Evolutionary conservation across 148 eudicot species (phyloP), one percentile per base, ranked within the genome.

Genomic region (Camellia granthamiana): DNA sequence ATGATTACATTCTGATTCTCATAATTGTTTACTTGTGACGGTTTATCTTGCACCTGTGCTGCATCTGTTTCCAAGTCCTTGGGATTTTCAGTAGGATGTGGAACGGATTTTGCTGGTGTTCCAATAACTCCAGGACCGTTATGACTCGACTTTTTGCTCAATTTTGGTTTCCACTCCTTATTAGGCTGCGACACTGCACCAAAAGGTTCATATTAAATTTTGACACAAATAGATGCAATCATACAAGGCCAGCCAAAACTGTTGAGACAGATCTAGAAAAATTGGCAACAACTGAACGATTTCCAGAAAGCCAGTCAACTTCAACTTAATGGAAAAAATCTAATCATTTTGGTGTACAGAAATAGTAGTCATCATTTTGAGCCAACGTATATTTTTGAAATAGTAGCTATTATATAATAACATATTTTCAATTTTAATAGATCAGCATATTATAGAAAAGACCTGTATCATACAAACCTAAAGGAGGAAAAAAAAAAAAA

Each of bases 101-200:
- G 60, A 71, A 84, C 87, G 82, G 93, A 68, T 85, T 93, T 93
- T 82, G 87, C 81, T 56, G 94, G 91, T 63, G 88, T 81, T 79
- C 92, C 94, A 79, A 90, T 91, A 61, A 88, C 94, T 56, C 94
- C 94, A 82, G 88, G 90, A 75, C 83, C 85, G 75, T 85, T 74
- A 46, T 21, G 81, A 75, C 79, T 88, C 54, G 90, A 80, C 78
- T 88, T 93, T 73, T 87, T 84, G 77, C 78, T 92, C 46, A 89
- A 77, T 84, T 95, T 95, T n/a, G 94, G 99, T 85, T 93, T 95
- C 99, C 99, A 95, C 78, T 93, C 97, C 87, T 91, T 95, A 73
- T 84, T 89, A 79, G 92, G 81, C 81, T 87, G 85, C 16, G 85
- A 63, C 77, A 88, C 99, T 95, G 84, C 74, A 85, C 41, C 51